Conservation (phyloP, 148 eudicot genomes). For the Spergularia marina region DNA sequence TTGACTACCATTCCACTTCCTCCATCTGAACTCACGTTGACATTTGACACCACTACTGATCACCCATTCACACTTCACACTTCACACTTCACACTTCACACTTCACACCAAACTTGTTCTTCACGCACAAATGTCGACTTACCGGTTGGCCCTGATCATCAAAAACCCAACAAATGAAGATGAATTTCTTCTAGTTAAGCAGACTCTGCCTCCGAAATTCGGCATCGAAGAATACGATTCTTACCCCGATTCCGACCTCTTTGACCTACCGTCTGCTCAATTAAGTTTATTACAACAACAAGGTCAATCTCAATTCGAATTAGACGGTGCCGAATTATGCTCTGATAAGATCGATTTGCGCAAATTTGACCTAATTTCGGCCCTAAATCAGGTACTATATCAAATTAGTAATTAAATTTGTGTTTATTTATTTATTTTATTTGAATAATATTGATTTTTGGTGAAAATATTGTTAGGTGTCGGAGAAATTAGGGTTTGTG, state of each 20-base stretch:
- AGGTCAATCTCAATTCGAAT: slow-evolving; percentile 25
- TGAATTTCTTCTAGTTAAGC: slow-evolving; percentile 53
- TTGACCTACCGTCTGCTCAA: slow-evolving; percentile 67
- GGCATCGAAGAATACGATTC: slow-evolving; percentile 71
- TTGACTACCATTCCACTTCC: too few species aligned
- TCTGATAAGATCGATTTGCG: slow-evolving; percentile 37
- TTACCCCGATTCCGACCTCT: slow-evolving; percentile 69
- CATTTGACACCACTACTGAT: too few species aligned
- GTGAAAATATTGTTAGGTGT: slow-evolving; percentile 42
- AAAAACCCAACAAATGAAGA: slow-evolving; percentile 41
- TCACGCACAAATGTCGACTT: slow-evolving; percentile 36
- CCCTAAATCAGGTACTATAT: slow-evolving; percentile 46
- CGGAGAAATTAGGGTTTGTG: slow-evolving; percentile 52
- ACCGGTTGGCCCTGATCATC: slow-evolving; percentile 50
- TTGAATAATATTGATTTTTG: background rate
- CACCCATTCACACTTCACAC: background rate
- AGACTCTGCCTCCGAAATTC: slow-evolving; percentile 63
- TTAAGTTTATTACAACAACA: slow-evolving; percentile 30
- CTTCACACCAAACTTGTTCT: background rate
- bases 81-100: background rate
- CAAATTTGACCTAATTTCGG: slow-evolving; percentile 49
- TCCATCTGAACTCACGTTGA: too few species aligned
- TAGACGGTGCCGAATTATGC: slow-evolving; percentile 45
- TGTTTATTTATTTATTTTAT: background rate
- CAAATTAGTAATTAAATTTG: background rate